These are phyloP conservation scores for Leccinum variabile DNA, from an alignment of 1,284 basidiomycete genomes.

Conservation along the genomic window DNA sequence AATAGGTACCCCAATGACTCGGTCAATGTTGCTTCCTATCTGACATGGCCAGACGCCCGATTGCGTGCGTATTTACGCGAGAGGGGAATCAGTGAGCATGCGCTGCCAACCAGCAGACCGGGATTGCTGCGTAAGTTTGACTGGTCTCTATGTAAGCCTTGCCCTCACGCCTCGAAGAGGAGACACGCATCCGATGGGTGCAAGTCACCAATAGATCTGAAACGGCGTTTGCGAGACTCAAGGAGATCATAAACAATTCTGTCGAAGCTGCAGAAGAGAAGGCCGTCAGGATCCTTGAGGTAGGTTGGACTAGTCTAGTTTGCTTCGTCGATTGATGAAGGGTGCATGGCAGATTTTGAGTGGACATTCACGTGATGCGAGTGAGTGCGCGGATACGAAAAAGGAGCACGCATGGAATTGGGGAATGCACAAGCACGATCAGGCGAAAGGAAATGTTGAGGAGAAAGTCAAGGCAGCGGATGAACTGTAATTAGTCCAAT, in stretches of 20 bases:
- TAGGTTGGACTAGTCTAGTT: conserved; percentile 14
- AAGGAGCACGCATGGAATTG: conserved; percentile 20
- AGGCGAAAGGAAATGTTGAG: conserved; percentile 29
- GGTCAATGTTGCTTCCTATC: conserved; percentile 56
- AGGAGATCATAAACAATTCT: conserved; percentile 59
- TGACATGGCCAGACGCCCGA: conserved; percentile 88
- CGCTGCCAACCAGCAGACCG: conserved; percentile 62
- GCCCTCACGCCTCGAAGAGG: conserved; percentile 44
- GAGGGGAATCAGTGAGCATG: conserved; percentile 66
- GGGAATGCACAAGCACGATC: conserved; percentile 31
- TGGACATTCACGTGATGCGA: conserved; percentile 21
- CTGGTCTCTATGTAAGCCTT: not conserved
- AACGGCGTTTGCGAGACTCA: conserved; percentile 55
- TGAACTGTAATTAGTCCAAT: not conserved
- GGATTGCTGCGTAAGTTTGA: conserved; percentile 65
- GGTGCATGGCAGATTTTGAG: conserved; percentile 36
- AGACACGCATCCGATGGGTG: conserved; percentile 76
- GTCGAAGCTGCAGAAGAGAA: conserved; percentile 71
- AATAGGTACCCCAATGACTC: conserved; percentile 29
- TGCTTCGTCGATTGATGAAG: not conserved
- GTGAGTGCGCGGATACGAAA: conserved; percentile 20
- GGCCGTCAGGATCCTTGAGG: conserved; percentile 44
- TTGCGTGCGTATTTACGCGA: conserved; percentile 81
- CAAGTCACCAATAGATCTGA: conserved; percentile 61
- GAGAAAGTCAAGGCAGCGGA: conserved; percentile 17